Conservation (phyloP, 768 basidiomycete genomes). For the Boletus patriciae region DNA sequence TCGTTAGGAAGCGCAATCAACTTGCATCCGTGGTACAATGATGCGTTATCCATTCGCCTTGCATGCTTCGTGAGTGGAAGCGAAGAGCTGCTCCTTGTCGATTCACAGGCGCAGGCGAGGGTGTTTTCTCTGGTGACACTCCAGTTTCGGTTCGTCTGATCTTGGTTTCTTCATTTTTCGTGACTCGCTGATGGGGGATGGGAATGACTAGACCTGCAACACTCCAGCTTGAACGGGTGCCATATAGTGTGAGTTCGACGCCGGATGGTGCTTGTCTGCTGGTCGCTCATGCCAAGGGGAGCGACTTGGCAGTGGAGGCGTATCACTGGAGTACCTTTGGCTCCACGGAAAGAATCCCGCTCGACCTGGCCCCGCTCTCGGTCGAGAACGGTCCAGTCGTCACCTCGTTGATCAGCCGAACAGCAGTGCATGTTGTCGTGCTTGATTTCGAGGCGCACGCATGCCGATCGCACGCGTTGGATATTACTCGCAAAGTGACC, state of each 20-base stretch:
- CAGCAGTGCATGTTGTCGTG: constrained; percentile 43
- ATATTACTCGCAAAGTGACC: constrained; percentile 55
- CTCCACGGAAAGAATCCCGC: constrained; percentile 41
- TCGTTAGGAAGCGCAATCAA: too few species aligned
- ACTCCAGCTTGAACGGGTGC: constrained; percentile 37
- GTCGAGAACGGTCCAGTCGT: constrained; percentile 27
- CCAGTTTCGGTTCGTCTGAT: too few species aligned
- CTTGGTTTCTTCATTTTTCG: not conserved
- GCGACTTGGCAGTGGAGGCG: constrained; percentile 30
- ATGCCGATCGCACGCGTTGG: constrained; percentile 45
- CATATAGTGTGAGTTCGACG: constrained; percentile 39
- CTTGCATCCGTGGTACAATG: too few species aligned
- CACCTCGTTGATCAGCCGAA: constrained; percentile 48
- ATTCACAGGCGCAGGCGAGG: too few species aligned
- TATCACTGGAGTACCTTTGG: constrained; percentile 63
- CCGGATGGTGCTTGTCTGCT: constrained; percentile 58
- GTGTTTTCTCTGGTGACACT: too few species aligned
- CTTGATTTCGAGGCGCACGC: constrained; percentile 35
- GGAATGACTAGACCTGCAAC: constrained; percentile 42
- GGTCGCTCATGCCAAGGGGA: constrained; percentile 25
- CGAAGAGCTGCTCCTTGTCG: constrained; percentile 49
- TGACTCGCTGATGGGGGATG: not conserved
- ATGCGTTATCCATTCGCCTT: constrained; percentile 3
- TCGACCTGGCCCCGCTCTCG: constrained; percentile 33
- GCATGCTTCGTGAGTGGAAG: constrained; percentile 48